phyloP scores from a whole-genome alignment of 2,329 filamentous ascomycete genomes.

The Diaporthe ilicicola region DNA sequence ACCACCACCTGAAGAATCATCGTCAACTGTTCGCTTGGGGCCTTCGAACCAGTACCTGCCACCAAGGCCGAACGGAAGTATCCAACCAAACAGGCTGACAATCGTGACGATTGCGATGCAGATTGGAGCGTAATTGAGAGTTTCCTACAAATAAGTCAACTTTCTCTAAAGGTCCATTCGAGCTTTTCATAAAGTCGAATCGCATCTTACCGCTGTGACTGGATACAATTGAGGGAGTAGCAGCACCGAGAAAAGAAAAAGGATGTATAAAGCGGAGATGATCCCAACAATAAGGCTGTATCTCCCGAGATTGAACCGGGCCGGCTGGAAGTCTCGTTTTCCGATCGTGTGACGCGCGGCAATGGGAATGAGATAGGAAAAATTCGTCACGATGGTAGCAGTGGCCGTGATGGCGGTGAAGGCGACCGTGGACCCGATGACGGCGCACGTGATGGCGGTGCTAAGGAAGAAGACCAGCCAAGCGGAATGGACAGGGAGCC shows the following conservation, averaged over 20 bases:
- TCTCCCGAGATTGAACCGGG: conserved; percentile 45
- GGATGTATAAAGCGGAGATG: conserved; percentile 44
- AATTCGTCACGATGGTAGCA: conserved; percentile 48
- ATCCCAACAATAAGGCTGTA: conserved; percentile 38
- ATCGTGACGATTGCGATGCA: conserved; percentile 48
- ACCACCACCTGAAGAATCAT: neutral
- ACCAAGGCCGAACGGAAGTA: conserved; percentile 45
- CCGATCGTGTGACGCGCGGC: conserved; percentile 48
- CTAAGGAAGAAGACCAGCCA: conserved; percentile 43
- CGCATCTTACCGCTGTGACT: conserved; percentile 37
- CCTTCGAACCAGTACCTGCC: conserved; percentile 48
- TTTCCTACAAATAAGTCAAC: conserved; percentile 35
- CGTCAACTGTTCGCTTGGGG: conserved; percentile 46
- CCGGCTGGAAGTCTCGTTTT: conserved; percentile 44
- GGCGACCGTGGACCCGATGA: conserved; percentile 47
- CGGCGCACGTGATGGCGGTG: conserved; percentile 45
- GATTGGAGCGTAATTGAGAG: conserved; percentile 50
- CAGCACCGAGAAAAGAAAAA: conserved; percentile 47
- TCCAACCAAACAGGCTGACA: conserved; percentile 46
- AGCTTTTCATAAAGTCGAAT: too few relatives aligned
- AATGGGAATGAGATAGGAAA: conserved; percentile 50
- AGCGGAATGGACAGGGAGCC: conserved; percentile 47
- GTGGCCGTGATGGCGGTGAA: conserved; percentile 49
- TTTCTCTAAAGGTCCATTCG: neutral
- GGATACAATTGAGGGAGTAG: conserved; percentile 49